Evolutionary conservation across 805 yeast genomes (phyloP).

Genomic region (Yamadazyma akitaensis): DNA sequence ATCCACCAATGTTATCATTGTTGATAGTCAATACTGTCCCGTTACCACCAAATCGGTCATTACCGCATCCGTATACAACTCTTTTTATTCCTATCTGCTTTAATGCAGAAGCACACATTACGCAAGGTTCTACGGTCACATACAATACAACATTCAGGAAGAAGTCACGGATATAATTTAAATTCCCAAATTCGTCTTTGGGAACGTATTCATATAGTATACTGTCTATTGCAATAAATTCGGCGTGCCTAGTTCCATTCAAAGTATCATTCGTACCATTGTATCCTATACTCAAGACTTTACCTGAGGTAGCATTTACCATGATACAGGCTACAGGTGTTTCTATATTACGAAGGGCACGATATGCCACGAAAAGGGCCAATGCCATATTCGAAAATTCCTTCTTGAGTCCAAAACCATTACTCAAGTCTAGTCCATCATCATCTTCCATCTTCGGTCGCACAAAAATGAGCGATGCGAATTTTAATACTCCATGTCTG

Average conservation of each 20-base stretch:
- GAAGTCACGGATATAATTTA: slow-evolving; percentile 24
- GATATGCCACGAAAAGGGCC: slow-evolving; percentile 36
- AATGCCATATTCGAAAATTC: slow-evolving; percentile 26
- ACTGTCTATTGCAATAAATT: slow-evolving; percentile 64
- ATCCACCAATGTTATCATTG: slow-evolving; percentile 15
- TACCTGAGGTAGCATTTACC: slow-evolving; percentile 25
- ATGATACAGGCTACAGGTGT: slow-evolving; percentile 43
- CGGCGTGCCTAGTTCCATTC: slow-evolving; percentile 92
- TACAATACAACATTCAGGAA: slow-evolving; percentile 65
- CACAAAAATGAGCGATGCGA: not conserved
- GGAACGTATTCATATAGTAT: slow-evolving; percentile 11
- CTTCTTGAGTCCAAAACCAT: not conserved
- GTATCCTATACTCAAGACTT: slow-evolving; percentile 70
- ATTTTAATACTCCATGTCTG: slow-evolving; percentile 20
- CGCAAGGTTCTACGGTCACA: slow-evolving; percentile 97
- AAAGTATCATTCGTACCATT: slow-evolving; percentile 83
- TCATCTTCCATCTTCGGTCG: not conserved
- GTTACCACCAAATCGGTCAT: slow-evolving; percentile 95
- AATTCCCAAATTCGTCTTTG: slow-evolving; percentile 19
- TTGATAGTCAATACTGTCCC: slow-evolving; percentile 71
- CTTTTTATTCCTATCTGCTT: slow-evolving; percentile 70
- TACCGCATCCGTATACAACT: slow-evolving; percentile 89
- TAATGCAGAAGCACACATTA: slow-evolving; percentile 94
- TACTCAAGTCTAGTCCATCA: not conserved
- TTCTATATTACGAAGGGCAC: slow-evolving; percentile 34